Evolutionary conservation across 345 rosid species (phyloP).

Genomic region (Ceriops tagal): DNA sequence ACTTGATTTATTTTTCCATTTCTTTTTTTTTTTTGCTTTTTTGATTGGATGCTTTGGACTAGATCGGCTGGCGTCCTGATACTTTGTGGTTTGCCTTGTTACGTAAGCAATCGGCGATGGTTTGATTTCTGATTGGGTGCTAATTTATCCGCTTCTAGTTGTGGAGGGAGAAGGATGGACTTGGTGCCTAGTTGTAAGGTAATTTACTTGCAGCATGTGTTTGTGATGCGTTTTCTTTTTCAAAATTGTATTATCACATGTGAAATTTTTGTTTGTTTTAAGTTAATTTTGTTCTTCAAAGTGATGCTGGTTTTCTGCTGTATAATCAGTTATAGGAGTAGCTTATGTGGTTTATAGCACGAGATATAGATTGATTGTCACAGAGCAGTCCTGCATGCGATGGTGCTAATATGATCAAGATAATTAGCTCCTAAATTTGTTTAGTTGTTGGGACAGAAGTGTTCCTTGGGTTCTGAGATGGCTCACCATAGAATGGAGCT

Average conservation of each 20-base stretch:
- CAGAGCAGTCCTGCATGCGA: no score
- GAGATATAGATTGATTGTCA: no score
- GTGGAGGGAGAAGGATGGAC: conserved; percentile 54
- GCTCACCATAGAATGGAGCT: not conserved
- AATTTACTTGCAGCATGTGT: conserved; percentile 9
- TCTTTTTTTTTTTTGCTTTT: conserved; percentile 9
- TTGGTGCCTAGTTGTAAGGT: conserved; percentile 79
- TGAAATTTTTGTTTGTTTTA: no score
- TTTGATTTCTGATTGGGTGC: conserved; percentile 25
- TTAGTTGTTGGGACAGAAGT: not conserved
- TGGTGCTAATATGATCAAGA: no score
- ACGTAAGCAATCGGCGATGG: conserved; percentile 12
- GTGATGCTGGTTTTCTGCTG: no score
- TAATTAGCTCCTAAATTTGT: no score
- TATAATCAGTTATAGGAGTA: no score
- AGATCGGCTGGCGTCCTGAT: conserved; percentile 44
- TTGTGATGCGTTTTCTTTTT: not conserved
- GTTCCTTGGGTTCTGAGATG: no score
- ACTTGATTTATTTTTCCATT: conserved; percentile 4
- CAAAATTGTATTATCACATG: not conserved
- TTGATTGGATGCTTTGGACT: conserved; percentile 12
- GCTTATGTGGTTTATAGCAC: no score
- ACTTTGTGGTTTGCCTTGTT: conserved; percentile 23
- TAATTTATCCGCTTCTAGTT: conserved; percentile 25
- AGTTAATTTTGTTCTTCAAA: no score